Evolutionary conservation across 208 protist species (phyloP).

Genomic region (Crithidia mellificae): DNA sequence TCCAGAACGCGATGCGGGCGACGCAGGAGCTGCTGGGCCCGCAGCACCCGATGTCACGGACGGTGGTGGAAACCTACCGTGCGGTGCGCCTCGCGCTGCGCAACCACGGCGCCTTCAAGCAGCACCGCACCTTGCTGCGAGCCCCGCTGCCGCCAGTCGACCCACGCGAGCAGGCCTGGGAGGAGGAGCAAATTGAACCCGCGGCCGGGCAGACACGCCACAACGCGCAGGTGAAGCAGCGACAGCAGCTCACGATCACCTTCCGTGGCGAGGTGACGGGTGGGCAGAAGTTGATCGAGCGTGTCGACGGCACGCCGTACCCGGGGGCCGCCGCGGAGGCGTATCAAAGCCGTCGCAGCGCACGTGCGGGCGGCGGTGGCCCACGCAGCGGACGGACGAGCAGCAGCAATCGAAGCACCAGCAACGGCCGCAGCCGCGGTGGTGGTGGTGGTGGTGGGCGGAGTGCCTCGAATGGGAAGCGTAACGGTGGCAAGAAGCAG

Average conservation of each 20-base stretch:
- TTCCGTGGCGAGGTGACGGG: constrained; percentile 78
- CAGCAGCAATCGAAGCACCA: constrained; percentile 16
- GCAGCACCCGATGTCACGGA: constrained; percentile 80
- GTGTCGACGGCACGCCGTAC: constrained; percentile 65
- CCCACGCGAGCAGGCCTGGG: constrained; percentile 63
- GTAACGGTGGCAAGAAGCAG: not conserved
- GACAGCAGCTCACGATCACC: constrained; percentile 81
- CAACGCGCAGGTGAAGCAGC: constrained; percentile 48
- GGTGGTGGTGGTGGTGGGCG: constrained; percentile 4
- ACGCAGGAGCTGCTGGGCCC: constrained; percentile 77
- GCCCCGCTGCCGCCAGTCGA: constrained; percentile 66
- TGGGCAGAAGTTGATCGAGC: constrained; percentile 67
- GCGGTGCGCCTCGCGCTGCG: constrained; percentile 61
- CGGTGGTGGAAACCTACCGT: constrained; percentile 72
- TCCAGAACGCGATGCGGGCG: constrained; percentile 86
- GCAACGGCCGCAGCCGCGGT: constrained; percentile 4
- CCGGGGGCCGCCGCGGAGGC: constrained; percentile 51
- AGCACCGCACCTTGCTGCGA: constrained; percentile 73
- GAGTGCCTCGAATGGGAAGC: not conserved
- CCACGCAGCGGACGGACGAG: not conserved
- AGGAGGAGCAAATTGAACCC: constrained; percentile 45
- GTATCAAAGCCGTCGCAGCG: constrained; percentile 36
- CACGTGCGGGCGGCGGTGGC: not conserved
- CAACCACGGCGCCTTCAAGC: constrained; percentile 65
- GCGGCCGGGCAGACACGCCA: constrained; percentile 46